Evolutionary conservation across 805 yeast species (phyloP).

Genomic region (Phaffomyces thermotolerans): DNA sequence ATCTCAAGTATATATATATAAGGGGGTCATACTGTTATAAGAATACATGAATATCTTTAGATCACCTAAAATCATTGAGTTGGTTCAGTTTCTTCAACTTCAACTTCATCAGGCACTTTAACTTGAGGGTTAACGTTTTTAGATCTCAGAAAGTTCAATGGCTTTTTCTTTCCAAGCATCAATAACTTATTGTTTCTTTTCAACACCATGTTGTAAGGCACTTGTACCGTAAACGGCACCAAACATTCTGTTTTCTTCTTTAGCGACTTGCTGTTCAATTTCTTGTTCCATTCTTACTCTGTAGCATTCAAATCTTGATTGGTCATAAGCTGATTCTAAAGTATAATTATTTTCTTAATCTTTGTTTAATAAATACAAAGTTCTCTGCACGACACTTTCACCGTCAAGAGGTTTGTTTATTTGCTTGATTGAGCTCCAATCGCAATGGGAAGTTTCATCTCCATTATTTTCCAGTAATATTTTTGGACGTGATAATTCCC

Average conservation of each 20-base stretch:
- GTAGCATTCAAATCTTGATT: constrained; percentile 84
- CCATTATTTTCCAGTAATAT: constrained; percentile 71
- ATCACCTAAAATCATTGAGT: no score
- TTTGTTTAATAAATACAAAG: constrained; percentile 45
- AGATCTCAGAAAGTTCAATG: constrained; percentile 42
- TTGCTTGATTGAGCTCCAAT: constrained; percentile 81
- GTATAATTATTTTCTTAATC: constrained; percentile 21
- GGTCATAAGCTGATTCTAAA: constrained; percentile 64
- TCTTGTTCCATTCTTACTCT: constrained; percentile 79
- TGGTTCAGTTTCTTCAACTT: background rate
- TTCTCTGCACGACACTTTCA: constrained; percentile 77
- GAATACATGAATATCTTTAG: no score
- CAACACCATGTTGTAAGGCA: constrained; percentile 58
- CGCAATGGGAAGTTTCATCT: constrained; percentile 41
- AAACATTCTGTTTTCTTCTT: constrained; percentile 80
- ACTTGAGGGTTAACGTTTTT: constrained; percentile 12
- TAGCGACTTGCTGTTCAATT: constrained; percentile 57
- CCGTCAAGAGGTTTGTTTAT: constrained; percentile 74
- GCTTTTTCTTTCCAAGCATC: constrained; percentile 73
- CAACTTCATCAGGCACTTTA: background rate
- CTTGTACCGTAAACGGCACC: constrained; percentile 69
- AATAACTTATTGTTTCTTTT: constrained; percentile 62
- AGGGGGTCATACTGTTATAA: background rate
- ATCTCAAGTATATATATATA: background rate
- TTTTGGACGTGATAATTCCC: constrained; percentile 94